Percentiles rank a stretch among this genome's conserved stretches.
phyloP scores from a whole-genome alignment of 148 eudicot species.

The Rhododendron vialii region DNA sequence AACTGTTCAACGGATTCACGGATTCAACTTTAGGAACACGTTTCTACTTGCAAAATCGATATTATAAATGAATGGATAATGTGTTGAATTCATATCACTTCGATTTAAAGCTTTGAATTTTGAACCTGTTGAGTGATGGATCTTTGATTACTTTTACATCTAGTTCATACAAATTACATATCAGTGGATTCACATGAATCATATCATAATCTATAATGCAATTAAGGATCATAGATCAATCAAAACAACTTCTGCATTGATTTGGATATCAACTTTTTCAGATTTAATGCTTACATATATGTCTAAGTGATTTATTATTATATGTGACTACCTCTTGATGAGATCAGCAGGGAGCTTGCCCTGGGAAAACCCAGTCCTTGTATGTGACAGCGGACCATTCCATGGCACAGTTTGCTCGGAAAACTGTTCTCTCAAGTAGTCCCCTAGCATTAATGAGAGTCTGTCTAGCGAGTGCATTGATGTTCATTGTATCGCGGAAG shows the following conservation, averaged over 20 bases:
- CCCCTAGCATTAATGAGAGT: constrained; percentile 62
- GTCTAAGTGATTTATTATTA: too few species aligned
- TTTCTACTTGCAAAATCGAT: neutral
- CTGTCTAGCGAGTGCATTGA: constrained; percentile 58
- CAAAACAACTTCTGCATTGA: neutral
- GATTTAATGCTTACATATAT: too few species aligned
- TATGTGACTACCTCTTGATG: constrained; percentile 42
- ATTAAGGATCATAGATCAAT: neutral
- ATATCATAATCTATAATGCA: neutral
- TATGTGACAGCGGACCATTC: constrained; percentile 49
- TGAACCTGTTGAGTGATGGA: neutral
- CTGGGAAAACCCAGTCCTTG: constrained; percentile 54
- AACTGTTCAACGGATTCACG: neutral
- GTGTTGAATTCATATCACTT: neutral
- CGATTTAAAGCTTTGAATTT: neutral
- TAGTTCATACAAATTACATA: neutral
- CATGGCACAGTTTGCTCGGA: constrained; percentile 49
- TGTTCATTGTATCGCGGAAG: constrained; percentile 62
- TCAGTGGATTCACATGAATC: neutral
- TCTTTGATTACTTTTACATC: neutral
- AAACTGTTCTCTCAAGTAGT: constrained; percentile 51
- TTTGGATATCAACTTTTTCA: too few species aligned
- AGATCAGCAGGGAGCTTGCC: constrained; percentile 72
- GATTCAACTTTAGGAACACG: neutral
- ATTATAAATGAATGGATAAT: neutral